Evolutionary conservation across 139 green algal species (phyloP).

Genomic region (Chlorella sp.): DNA sequence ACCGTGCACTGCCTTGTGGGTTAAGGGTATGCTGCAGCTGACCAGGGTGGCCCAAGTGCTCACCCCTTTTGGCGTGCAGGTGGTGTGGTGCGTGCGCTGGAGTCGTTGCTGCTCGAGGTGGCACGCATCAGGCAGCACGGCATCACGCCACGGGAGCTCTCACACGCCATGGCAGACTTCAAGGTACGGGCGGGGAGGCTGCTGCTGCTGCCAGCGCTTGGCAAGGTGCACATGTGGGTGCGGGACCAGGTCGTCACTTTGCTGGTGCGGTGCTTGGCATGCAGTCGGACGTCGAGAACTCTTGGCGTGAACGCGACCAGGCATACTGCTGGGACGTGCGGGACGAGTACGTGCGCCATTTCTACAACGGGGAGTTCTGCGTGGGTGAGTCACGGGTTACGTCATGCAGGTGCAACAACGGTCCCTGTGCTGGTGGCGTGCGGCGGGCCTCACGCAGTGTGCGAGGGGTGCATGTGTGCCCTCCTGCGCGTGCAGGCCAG

Average conservation of each 20-base stretch:
- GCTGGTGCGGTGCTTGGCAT: no score
- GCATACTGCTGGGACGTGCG: slow-evolving; percentile 48
- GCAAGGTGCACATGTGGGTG: no score
- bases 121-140: slow-evolving; percentile 68
- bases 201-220: no score
- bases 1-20: not conserved
- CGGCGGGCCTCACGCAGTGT: no score
- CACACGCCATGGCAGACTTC: slow-evolving; percentile 11
- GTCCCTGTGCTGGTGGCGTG: no score
- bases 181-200: slow-evolving; percentile 13
- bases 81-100: slow-evolving; percentile 24
- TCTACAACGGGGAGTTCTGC: slow-evolving; percentile 57
- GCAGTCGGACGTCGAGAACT: slow-evolving; percentile 56
- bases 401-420: no score
- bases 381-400: no score
- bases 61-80: not conserved
- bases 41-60: not conserved
- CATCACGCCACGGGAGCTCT: slow-evolving; percentile 44
- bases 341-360: slow-evolving; percentile 73
- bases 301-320: slow-evolving; percentile 74
- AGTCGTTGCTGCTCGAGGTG: slow-evolving; percentile 65
- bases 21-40: not conserved
- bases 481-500: slow-evolving; percentile 29
- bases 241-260: no score
- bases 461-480: no score